These are phyloP conservation scores for Debaryomyces fabryi DNA, from an alignment of 1,139 yeast species.

Conservation along the genomic window DNA sequence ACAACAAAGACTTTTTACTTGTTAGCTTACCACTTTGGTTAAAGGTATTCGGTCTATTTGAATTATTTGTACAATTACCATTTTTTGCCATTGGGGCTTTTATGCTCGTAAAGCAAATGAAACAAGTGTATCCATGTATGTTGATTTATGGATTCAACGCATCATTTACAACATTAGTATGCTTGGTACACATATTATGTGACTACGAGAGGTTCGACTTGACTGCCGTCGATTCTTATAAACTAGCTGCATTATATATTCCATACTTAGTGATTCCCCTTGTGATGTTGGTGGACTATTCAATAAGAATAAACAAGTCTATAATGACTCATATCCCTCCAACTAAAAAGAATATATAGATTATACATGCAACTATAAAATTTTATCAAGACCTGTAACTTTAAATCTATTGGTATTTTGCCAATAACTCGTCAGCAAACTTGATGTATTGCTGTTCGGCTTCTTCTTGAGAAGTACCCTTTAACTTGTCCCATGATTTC, in stretches of 20 bases:
- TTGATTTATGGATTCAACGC: conserved; percentile 81
- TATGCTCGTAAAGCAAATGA: conserved; percentile 17
- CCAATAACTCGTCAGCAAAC: conserved; percentile 68
- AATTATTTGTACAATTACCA: conserved; percentile 76
- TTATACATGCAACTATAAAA: conserved; percentile 3
- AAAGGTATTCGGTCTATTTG: conserved; percentile 67
- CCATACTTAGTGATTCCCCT: conserved; percentile 74
- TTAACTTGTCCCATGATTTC: conserved; percentile 91
- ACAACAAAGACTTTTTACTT: conserved; percentile 73
- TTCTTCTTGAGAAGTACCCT: conserved; percentile 85
- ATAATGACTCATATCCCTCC: background rate
- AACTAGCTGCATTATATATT: conserved; percentile 54
- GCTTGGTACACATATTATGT: conserved; percentile 49
- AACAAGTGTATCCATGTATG: conserved; percentile 50
- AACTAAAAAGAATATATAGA: conserved; percentile 8
- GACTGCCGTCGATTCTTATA: conserved; percentile 33
- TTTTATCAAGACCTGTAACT: background rate
- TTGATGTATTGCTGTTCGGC: conserved; percentile 88
- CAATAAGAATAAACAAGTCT: conserved; percentile 6
- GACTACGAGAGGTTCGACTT: conserved; percentile 41
- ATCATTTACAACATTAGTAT: conserved; percentile 67
- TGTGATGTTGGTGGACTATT: conserved; percentile 52
- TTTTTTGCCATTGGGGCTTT: conserved; percentile 55
- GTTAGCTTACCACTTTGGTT: conserved; percentile 66
- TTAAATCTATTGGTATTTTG: conserved; percentile 36